A percentile compares a stretch with the other conserved stretches of the same genome.
These are phyloP conservation scores for Xylaria sp. DNA, from an alignment of 2,329 filamentous ascomycete species.

Conservation along the genomic window DNA sequence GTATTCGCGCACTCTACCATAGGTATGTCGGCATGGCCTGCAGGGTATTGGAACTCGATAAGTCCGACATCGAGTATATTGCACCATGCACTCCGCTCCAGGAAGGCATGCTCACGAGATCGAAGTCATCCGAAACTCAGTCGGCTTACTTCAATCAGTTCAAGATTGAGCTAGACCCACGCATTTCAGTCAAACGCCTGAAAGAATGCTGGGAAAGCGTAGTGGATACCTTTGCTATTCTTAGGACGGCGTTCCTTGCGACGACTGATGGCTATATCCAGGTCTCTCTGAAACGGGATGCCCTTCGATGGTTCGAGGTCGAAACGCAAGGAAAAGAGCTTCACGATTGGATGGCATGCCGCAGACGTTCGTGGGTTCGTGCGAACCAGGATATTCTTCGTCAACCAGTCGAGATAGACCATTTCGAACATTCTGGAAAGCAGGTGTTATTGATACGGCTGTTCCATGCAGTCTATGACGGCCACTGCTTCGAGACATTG, in stretches of 20 bases:
- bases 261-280: slow-evolving; percentile 80
- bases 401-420: slow-evolving; percentile 55
- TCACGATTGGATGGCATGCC: slow-evolving; percentile 38
- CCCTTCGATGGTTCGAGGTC: slow-evolving; percentile 49
- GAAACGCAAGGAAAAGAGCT: slow-evolving; percentile 35
- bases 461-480: slow-evolving; percentile 89
- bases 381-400: slow-evolving; percentile 52
- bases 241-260: slow-evolving; percentile 73
- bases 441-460: slow-evolving; percentile 64
- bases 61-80: slow-evolving; percentile 67
- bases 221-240: slow-evolving; percentile 58
- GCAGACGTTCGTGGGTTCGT: slow-evolving; percentile 55
- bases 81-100: slow-evolving; percentile 85
- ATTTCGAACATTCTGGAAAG: slow-evolving; percentile 37
- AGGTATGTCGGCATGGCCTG: slow-evolving; percentile 58
- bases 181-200: slow-evolving; percentile 52
- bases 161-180: slow-evolving; percentile 54
- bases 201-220: slow-evolving; percentile 60
- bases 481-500: slow-evolving; percentile 72
- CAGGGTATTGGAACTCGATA: slow-evolving; percentile 52
- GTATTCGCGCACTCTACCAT: slow-evolving; percentile 66
- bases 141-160: slow-evolving; percentile 80
- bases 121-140: slow-evolving; percentile 54
- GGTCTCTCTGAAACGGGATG: slow-evolving; percentile 56
- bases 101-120: slow-evolving; percentile 79